These are phyloP conservation scores for Penicillium macrosclerotiorum DNA, from an alignment of 495 filamentous ascomycete species.

Conservation along the genomic window DNA sequence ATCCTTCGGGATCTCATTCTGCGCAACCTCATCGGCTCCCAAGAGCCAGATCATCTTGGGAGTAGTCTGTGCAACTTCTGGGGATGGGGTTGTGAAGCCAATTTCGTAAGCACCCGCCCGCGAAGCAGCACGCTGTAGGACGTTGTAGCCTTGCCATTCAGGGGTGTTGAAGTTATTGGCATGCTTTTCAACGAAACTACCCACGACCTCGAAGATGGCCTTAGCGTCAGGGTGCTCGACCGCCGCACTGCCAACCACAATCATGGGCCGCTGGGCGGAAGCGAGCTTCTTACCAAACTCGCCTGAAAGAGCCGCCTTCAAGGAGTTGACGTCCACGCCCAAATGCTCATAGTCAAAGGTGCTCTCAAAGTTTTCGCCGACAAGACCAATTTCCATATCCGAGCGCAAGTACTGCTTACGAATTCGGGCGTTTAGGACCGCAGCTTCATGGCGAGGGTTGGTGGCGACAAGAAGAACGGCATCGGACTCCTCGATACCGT, in stretches of 20 bases:
- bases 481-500: slow-evolving; percentile 90
- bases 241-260: slow-evolving; percentile 86
- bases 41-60: slow-evolving; percentile 97
- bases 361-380: slow-evolving; percentile 86
- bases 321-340: slow-evolving; percentile 67
- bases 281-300: slow-evolving; percentile 87
- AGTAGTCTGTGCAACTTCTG: slow-evolving; percentile 70
- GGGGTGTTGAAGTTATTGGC: slow-evolving; percentile 78
- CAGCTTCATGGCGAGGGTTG: slow-evolving; percentile 92
- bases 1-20: slow-evolving; percentile 81
- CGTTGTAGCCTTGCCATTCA: slow-evolving; percentile 97
- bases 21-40: slow-evolving; percentile 85
- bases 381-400: slow-evolving; percentile 86
- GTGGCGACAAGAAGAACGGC: slow-evolving; percentile 88
- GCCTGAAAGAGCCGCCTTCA: slow-evolving; percentile 84
- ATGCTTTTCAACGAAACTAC: slow-evolving; percentile 88
- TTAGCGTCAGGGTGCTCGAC: slow-evolving; percentile 88
- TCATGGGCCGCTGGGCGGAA: slow-evolving; percentile 89
- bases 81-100: slow-evolving; percentile 83
- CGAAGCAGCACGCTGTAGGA: slow-evolving; percentile 90
- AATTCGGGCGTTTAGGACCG: slow-evolving; percentile 92
- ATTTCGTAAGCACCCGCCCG: slow-evolving; percentile 91
- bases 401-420: slow-evolving; percentile 96
- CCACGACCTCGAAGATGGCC: slow-evolving; percentile 86
- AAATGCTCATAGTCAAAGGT: slow-evolving; percentile 93